Evolutionary conservation across 208 protist genomes (phyloP).

Genomic region (Leptomonas seymouri): DNA sequence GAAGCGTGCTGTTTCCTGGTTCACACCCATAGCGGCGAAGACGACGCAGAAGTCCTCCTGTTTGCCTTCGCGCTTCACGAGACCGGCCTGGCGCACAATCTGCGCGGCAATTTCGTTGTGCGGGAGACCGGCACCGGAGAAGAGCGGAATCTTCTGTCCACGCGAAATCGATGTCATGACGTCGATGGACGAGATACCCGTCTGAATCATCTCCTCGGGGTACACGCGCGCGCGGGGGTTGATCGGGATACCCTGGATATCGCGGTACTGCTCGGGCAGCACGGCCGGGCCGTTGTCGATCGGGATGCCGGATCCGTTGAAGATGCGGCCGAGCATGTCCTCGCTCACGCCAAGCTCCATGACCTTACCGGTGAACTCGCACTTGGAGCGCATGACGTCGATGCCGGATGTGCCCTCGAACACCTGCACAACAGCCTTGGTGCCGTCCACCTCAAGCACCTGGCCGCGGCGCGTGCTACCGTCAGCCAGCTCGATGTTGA

Average conservation of each 20-base stretch:
- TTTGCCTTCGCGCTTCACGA: conserved; percentile 95
- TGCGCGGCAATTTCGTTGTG: conserved; percentile 99
- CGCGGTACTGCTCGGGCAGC: conserved; percentile 98
- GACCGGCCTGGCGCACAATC: conserved; percentile 99
- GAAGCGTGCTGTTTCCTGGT: conserved; percentile 99
- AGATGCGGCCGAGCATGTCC: conserved; percentile 99
- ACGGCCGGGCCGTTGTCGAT: conserved; percentile 99
- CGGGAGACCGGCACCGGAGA: conserved; percentile 99
- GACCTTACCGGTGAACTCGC: conserved; percentile 99
- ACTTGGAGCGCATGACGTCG: conserved; percentile 96
- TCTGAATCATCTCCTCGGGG: conserved; percentile 99
- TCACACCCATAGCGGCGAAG: conserved; percentile 99
- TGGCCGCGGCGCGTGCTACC: conserved; percentile 96
- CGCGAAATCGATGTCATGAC: conserved; percentile 99
- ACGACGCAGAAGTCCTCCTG: conserved; percentile 99
- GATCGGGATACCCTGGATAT: conserved; percentile 99
- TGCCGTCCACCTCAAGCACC: conserved; percentile 98
- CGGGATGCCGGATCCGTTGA: conserved; percentile 99
- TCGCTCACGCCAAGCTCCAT: conserved; percentile 98
- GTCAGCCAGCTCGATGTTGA: conserved; percentile 98
- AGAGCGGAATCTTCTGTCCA: conserved; percentile 99
- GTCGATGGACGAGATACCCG: conserved; percentile 99
- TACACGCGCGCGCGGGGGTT: conserved; percentile 99
- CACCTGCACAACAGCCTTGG: conserved; percentile 99
- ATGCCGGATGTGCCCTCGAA: conserved; percentile 99